phyloP scores from a whole-genome alignment of 176 grass and related monocot species.

The Rhynchospora breviuscula region DNA sequence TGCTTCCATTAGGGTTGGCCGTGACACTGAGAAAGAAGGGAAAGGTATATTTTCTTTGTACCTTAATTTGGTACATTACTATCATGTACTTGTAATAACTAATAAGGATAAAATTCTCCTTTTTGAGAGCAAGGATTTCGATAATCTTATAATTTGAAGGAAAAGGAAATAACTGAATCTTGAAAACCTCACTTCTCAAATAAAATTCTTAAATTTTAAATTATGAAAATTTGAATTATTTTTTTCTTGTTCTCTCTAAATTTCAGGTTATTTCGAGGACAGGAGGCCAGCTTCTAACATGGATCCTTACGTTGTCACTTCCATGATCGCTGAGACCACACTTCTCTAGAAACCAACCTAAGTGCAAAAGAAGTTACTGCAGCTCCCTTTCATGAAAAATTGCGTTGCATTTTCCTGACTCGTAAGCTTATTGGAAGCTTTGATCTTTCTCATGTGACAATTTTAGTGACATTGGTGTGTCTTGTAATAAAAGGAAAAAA shows the following conservation, averaged over 20 bases:
- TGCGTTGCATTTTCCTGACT: not conserved
- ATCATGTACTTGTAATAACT: not conserved
- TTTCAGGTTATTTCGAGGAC: constrained; percentile 80
- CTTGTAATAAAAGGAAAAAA: not conserved
- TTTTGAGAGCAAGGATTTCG: not conserved
- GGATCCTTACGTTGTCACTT: constrained; percentile 88
- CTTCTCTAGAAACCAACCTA: constrained; percentile 38
- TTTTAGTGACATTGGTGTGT: not conserved
- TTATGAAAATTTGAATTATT: not conserved
- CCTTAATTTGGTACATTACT: not conserved
- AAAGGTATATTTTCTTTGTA: constrained; percentile 38
- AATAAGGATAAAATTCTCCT: not conserved
- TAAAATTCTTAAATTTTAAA: not conserved
- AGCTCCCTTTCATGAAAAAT: not conserved
- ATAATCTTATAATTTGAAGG: not conserved
- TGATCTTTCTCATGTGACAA: not conserved
- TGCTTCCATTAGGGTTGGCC: constrained; percentile 73
- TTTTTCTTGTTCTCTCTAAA: not conserved
- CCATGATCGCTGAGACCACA: constrained; percentile 69
- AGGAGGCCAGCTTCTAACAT: constrained; percentile 84
- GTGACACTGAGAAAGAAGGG: constrained; percentile 63
- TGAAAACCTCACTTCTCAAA: not conserved
- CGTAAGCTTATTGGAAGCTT: not conserved
- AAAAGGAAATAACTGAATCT: not conserved
- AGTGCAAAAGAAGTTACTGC: not conserved